Conservation (phyloP, 139 green algal genomes). For the Pleodorina starrii region DNA sequence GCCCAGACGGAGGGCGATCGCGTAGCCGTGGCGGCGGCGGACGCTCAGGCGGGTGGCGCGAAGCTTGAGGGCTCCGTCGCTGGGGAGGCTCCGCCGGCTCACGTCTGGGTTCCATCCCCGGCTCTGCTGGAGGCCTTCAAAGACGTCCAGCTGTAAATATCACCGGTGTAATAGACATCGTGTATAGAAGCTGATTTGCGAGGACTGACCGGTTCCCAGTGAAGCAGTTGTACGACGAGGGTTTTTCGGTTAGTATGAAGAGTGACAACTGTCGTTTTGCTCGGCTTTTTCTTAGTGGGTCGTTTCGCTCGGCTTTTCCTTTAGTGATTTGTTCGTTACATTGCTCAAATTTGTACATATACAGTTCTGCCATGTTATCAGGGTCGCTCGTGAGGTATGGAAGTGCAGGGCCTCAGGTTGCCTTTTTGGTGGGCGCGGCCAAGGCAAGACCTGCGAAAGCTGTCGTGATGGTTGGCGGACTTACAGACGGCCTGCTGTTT, state of each 20-base stretch:
- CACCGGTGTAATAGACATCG: no score
- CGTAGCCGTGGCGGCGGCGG: neutral
- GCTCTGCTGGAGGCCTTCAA: slow-evolving; percentile 36
- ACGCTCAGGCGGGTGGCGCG: neutral
- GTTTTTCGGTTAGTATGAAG: no score
- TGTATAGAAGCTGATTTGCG: no score
- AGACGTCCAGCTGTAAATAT: neutral
- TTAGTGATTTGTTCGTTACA: no score
- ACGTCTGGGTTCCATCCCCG: neutral
- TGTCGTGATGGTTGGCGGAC: slow-evolving; percentile 26
- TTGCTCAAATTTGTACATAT: no score
- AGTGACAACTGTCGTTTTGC: no score
- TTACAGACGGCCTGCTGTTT: slow-evolving; percentile 71
- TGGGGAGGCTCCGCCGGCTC: neutral
- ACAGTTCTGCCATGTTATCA: no score
- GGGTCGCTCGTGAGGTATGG: slow-evolving; percentile 28
- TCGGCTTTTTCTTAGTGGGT: no score
- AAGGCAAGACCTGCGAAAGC: neutral
- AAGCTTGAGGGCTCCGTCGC: neutral
- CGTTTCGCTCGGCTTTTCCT: no score
- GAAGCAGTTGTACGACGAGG: no score
- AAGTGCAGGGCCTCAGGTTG: slow-evolving; percentile 12
- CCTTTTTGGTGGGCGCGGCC: neutral
- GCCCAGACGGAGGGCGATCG: neutral
- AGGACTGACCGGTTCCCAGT: no score